Percentiles rank a stretch among this genome's conserved stretches.
Conservation (phyloP, 306 rosid genomes). For the Vigna reflexopilosa region DNA sequence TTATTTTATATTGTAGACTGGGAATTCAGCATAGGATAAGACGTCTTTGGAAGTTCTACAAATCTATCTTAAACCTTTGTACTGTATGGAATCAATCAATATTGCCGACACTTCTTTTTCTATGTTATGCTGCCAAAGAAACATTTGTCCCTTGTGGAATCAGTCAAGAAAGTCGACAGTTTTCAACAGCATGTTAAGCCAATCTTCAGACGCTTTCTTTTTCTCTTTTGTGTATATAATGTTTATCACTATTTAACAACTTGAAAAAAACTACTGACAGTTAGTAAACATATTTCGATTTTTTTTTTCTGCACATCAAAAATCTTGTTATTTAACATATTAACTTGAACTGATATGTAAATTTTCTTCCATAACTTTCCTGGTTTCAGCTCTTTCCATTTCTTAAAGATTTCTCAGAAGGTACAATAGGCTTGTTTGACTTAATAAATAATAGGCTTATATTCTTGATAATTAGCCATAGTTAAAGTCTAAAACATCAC, state of each 20-base stretch:
- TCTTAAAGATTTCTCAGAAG: neutral
- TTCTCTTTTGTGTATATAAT: neutral
- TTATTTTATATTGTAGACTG: constrained; percentile 15
- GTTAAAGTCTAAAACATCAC: neutral
- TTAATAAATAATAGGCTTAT: neutral
- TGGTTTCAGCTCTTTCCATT: neutral
- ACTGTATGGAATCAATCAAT: neutral
- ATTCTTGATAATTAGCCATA: neutral
- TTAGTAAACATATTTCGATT: neutral
- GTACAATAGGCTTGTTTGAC: neutral
- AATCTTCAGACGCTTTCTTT: neutral
- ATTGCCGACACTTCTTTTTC: neutral
- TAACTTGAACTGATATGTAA: neutral
- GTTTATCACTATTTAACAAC: neutral
- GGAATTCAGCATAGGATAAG: constrained; percentile 1
- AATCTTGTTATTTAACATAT: neutral
- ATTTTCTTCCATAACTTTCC: neutral
- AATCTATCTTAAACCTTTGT: neutral
- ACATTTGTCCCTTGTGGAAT: neutral
- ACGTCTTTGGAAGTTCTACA: no score
- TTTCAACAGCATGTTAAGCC: neutral
- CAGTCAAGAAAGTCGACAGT: neutral
- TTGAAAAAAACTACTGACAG: neutral
- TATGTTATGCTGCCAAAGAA: neutral
- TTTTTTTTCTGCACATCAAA: neutral